Evolutionary conservation across 2,329 filamentous ascomycete species (phyloP).

Genomic region (Cladorrhinum sp.): DNA sequence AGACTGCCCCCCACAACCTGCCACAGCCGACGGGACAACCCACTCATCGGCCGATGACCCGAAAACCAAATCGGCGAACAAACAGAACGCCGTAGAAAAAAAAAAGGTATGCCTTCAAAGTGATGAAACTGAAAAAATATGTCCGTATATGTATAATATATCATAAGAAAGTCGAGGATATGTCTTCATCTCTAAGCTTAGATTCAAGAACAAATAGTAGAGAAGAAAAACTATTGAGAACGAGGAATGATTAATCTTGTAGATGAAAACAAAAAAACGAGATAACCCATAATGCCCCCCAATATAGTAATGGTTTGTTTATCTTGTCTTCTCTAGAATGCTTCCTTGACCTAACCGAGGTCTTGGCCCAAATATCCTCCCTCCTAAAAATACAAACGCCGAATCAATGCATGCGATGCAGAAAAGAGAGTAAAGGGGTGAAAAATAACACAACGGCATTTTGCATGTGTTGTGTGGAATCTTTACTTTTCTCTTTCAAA

Average conservation of each 20-base stretch:
- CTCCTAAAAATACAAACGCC: constrained; percentile 5
- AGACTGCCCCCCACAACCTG: not conserved
- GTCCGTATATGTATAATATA: no score
- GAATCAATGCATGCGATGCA: not conserved
- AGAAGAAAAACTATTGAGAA: not conserved
- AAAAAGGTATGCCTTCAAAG: no score
- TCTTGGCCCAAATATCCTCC: not conserved
- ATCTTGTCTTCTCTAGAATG: not conserved
- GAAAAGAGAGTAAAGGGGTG: not conserved
- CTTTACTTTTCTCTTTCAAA: constrained; percentile 7
- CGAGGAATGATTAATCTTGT: no score
- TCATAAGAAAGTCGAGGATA: no score
- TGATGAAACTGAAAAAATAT: no score
- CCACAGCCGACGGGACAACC: not conserved
- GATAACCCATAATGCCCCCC: constrained; percentile 47
- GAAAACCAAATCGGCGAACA: no score
- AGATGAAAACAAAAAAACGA: no score
- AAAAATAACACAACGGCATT: constrained; percentile 8
- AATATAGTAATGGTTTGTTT: constrained; percentile 59
- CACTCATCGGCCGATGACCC: no score
- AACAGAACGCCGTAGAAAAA: no score
- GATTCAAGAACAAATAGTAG: not conserved
- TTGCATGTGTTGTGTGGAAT: constrained; percentile 8
- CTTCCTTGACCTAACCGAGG: not conserved
- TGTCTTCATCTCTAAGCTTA: not conserved